These are phyloP conservation scores for Trichothecium roseum DNA, from an alignment of 2,329 filamentous ascomycete genomes.

Conservation along the genomic window DNA sequence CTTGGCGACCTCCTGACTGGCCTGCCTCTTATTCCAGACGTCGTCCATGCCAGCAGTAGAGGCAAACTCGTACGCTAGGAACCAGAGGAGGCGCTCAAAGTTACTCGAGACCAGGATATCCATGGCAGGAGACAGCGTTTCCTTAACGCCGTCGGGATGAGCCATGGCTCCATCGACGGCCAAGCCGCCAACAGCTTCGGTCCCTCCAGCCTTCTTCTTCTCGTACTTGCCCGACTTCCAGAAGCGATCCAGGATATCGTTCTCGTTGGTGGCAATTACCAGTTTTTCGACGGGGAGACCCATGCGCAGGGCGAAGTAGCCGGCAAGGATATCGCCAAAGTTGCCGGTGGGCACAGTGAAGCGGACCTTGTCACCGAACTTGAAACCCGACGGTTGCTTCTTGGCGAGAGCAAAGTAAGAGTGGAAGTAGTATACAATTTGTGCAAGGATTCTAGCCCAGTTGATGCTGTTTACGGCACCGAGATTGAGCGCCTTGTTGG, in stretches of 20 bases:
- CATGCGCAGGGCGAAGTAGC: constrained; percentile 88
- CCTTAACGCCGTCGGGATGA: constrained; percentile 68
- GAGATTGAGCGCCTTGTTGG: constrained; percentile 73
- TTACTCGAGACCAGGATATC: constrained; percentile 95
- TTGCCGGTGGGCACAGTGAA: constrained; percentile 93
- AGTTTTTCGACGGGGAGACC: constrained; percentile 81
- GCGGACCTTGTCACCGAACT: constrained; percentile 58
- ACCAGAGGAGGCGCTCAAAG: constrained; percentile 94
- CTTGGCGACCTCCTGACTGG: constrained; percentile 62
- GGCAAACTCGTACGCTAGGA: constrained; percentile 67
- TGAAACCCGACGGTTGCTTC: constrained; percentile 43
- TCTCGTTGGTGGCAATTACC: constrained; percentile 90
- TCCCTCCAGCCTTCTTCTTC: constrained; percentile 59
- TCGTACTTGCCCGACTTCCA: constrained; percentile 85
- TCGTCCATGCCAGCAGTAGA: constrained; percentile 49
- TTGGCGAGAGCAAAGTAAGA: constrained; percentile 76
- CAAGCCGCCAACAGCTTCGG: constrained; percentile 53
- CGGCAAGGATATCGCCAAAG: constrained; percentile 89
- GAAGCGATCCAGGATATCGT: constrained; percentile 93
- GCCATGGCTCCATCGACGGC: constrained; percentile 50
- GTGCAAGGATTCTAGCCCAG: constrained; percentile 87
- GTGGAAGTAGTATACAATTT: constrained; percentile 96
- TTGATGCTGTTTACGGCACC: constrained; percentile 97
- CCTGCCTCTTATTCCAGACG: constrained; percentile 55
- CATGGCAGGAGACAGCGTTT: constrained; percentile 92